These are phyloP conservation scores for Entomophthora muscae DNA, from an alignment of 371 early-diverging fungal genomes.

Conservation along the genomic window DNA sequence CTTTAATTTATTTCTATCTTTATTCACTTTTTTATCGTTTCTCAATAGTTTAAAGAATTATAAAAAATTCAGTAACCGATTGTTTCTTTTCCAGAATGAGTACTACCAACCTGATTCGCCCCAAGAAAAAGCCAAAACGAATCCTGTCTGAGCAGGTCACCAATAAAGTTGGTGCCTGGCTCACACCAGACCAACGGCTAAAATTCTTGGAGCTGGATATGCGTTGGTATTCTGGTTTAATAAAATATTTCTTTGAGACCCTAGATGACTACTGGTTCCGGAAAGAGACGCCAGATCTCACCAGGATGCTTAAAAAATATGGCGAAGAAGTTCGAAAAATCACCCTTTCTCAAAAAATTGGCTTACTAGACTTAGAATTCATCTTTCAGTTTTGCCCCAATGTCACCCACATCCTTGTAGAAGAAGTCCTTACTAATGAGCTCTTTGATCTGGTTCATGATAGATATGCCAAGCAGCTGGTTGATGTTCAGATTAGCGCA, in stretches of 20 bases:
- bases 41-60: not conserved
- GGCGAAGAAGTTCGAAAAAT: not conserved
- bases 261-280: not conserved
- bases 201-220: not conserved
- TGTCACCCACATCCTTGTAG: not conserved
- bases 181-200: not conserved
- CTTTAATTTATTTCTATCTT: not conserved
- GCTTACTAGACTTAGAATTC: not conserved
- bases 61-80: not conserved
- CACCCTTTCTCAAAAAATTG: not conserved
- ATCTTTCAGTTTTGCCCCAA: not conserved
- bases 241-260: not conserved
- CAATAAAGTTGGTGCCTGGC: not conserved
- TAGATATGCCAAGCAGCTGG: not conserved
- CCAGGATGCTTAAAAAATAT: not conserved
- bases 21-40: not conserved
- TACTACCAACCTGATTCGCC: not conserved
- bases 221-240: not conserved
- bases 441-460: not conserved
- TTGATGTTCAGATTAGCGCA: not conserved
- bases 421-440: not conserved
- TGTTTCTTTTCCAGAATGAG: not conserved
- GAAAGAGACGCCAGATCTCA: not conserved
- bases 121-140: not conserved
- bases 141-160: not conserved